Evolutionary conservation across 192 early-diverging fungal species (phyloP), one percentile per base, ranked within the genome.

Genomic region (Gonapodya prolifera): DNA sequence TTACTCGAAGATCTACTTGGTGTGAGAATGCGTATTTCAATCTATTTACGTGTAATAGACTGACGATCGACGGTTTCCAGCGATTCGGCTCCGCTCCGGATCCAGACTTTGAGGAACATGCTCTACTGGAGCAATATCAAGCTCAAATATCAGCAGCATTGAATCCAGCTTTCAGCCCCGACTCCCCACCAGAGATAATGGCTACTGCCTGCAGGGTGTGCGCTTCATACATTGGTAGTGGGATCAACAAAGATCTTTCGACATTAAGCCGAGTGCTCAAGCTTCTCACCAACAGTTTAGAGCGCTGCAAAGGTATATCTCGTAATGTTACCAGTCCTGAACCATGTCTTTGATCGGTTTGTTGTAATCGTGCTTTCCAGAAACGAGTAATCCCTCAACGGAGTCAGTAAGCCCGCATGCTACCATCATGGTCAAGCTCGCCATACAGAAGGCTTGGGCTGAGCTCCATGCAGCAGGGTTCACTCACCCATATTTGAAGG

Each of bases 101-200:
- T 85, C 96, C 98, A 1, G 95, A 95, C 69, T 89, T 92, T 75
- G 91, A 91, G 18, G 96, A 90, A 36, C 89, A 92, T 70, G 85
- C 91, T 0, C 80, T 98, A 0, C 84, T 99, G 73, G 92, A 91
- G 76, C 95, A 98, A 76, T 98, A 97, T 82, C 93, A 95, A 61
- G 95, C 96, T 0, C 96, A 98, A 80, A 93, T 99, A 70, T 91
- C 87, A 33, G 91, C 97, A 0, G 94, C 96, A 0, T 86, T 99
- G 45, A 92, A 93, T 18, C 94, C 98, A 0, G 91, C 91, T 2
- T 94, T 96, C 77, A 85, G 87, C 1, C 80, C 87, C 0, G 92
- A 96, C 75, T 87, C 91, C 1, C 87, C 90, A 0, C 90, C 93
- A 29, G 90, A 94, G 73, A 86, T 94, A 31, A 85, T 89, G 0